phyloP scores from a whole-genome alignment of 2,329 filamentous ascomycete genomes.

The Fonsecaea multimorphosa region DNA sequence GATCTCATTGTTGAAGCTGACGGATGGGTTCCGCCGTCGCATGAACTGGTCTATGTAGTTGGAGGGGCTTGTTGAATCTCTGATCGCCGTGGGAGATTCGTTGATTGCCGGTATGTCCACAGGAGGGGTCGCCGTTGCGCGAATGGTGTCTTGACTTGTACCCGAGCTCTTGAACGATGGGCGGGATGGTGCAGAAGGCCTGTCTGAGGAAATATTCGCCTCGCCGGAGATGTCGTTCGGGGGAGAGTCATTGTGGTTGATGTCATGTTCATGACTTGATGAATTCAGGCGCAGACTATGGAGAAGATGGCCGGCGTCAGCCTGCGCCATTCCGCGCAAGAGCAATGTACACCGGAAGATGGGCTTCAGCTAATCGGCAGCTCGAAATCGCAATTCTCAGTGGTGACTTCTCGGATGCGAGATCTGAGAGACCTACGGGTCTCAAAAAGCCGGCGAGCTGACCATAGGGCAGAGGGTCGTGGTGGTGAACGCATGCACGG shows the following conservation, averaged over 20 bases:
- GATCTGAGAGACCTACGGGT: neutral
- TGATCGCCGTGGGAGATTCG: slow-evolving; percentile 40
- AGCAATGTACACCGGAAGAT: slow-evolving; percentile 8
- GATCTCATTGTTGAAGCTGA: slow-evolving; percentile 51
- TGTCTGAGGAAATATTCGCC: neutral
- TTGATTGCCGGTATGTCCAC: slow-evolving; percentile 53
- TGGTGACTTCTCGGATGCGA: neutral
- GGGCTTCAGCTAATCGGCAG: neutral
- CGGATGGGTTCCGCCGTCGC: slow-evolving; percentile 49
- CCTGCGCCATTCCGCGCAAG: slow-evolving; percentile 32
- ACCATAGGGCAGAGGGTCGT: neutral
- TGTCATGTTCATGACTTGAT: slow-evolving; percentile 19
- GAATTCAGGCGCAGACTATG: slow-evolving; percentile 25
- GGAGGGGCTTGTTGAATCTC: slow-evolving; percentile 38
- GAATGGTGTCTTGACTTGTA: slow-evolving; percentile 37
- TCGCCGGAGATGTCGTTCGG: neutral
- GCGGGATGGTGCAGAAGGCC: slow-evolving; percentile 19
- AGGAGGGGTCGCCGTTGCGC: slow-evolving; percentile 49
- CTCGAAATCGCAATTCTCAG: neutral
- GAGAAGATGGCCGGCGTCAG: slow-evolving; percentile 28
- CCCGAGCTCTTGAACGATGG: slow-evolving; percentile 27
- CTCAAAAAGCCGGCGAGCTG: slow-evolving; percentile 3
- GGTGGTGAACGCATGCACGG: neutral
- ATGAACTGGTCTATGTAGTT: slow-evolving; percentile 47
- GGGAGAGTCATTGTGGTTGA: neutral